A percentile compares a stretch with the other conserved stretches of the same genome.
phyloP scores from a whole-genome alignment of 805 yeast genomes.

The Pichia nakasei region DNA sequence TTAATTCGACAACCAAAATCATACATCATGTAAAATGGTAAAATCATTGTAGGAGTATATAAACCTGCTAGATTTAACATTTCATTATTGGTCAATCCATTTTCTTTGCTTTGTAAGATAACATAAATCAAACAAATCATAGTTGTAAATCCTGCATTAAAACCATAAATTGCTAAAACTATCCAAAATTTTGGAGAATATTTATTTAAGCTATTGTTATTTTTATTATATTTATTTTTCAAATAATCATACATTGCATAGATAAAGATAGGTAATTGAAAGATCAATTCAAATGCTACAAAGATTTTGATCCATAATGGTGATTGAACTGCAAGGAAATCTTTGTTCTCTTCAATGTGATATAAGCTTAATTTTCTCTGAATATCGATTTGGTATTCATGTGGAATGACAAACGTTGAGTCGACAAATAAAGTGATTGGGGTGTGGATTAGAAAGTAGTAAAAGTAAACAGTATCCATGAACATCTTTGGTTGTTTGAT shows the following conservation, averaged over 20 bases:
- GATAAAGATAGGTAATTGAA: conserved; percentile 76
- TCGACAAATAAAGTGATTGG: conserved; percentile 73
- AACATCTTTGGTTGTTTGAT: conserved; percentile 3
- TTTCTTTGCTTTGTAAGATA: conserved; percentile 22
- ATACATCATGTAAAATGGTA: conserved; percentile 49
- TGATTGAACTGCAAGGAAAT: conserved; percentile 50
- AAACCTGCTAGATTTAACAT: conserved; percentile 37
- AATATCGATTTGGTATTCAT: conserved; percentile 33
- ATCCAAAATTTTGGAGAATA: conserved; percentile 18
- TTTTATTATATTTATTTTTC: conserved; percentile 10
- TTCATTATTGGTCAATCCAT: conserved; percentile 33
- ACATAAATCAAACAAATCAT: conserved; percentile 58
- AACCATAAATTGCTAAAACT: conserved; percentile 54
- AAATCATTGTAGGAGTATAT: conserved; percentile 63
- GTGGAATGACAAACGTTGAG: conserved; percentile 60
- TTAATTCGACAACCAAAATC: conserved; percentile 27
- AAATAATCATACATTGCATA: conserved; percentile 29
- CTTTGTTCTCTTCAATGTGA: conserved; percentile 62
- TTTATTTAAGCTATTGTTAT: too few relatives aligned
- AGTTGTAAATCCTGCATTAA: conserved; percentile 78
- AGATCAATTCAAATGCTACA: conserved; percentile 60
- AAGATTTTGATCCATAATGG: conserved; percentile 60
- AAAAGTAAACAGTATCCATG: conserved; percentile 20
- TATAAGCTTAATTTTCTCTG: conserved; percentile 44
- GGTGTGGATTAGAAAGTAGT: conserved; percentile 46